These are phyloP conservation scores for Cordyceps pruinosa DNA, from an alignment of 2,329 filamentous ascomycete genomes.

Conservation along the genomic window DNA sequence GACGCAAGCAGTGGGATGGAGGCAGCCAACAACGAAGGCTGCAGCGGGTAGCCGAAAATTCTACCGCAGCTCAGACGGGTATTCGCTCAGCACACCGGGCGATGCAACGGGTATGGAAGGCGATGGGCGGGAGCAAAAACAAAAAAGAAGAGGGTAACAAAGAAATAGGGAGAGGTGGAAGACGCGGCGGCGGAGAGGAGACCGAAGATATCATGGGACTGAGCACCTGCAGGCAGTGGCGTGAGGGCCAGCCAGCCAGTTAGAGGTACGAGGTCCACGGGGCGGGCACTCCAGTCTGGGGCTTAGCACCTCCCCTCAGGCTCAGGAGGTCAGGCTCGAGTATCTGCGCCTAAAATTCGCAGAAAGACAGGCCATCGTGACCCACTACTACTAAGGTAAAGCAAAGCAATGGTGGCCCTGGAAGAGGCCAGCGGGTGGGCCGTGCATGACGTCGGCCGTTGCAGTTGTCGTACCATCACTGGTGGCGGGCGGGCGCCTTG, in stretches of 20 bases:
- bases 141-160: background rate
- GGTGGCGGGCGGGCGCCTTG: background rate
- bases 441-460: background rate
- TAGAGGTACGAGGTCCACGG: too few species aligned
- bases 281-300: background rate
- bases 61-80: background rate
- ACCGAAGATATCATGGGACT: conserved; percentile 6
- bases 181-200: too few species aligned
- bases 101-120: background rate
- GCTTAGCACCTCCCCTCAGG: background rate
- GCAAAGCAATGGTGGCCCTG: background rate
- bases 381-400: conserved; percentile 4
- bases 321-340: conserved; percentile 4
- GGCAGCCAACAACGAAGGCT: background rate
- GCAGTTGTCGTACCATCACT: too few species aligned
- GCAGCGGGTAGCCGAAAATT: background rate
- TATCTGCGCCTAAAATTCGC: background rate
- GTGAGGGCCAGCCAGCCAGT: background rate
- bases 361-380: conserved; percentile 1
- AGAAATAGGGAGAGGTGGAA: background rate
- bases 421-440: background rate
- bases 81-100: background rate
- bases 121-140: background rate
- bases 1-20: background rate
- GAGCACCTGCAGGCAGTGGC: background rate